Evolutionary conservation across 2,329 filamentous ascomycete species (phyloP), one percentile per base, ranked within the genome.

Genomic region (Ploettnerulaceae sp.): DNA sequence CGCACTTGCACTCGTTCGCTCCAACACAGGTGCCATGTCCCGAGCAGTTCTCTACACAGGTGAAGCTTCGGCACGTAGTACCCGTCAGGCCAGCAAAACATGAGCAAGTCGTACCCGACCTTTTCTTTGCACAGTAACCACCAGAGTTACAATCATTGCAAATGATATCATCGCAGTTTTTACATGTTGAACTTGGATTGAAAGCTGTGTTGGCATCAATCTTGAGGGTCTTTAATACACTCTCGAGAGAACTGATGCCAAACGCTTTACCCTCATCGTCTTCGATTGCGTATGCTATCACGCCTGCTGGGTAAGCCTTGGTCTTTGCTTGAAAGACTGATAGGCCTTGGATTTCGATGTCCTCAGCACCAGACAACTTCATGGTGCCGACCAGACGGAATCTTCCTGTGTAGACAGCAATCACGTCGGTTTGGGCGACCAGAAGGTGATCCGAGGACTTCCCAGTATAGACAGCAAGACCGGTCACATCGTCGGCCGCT

Each of bases 311-410:
- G 14, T 31, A 41, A 17, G 17, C 18, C n/a, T 25, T 26, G 4
- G 38, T 32, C 38, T 21, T 32, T 15, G 26, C 28, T 32, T 41
- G 38, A 5, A 41, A 41, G 3, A 41, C 18, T 24, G 26, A 25
- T 6, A 41, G 18, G 6, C 38, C 38, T 33, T 41, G 26, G 18
- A 33, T 15, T 12, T 41, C 38, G n/a, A 41, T 41, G 14, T 41
- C 38, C 29, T 32, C 38, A 3, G 26, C 26, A 4, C 38, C 38
- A 9, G 38, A 32, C 11, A 41, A 11, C 14, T 41, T 24, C 28
- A 41, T 41, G 26, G 26, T 31, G 11, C 38, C 38, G 12, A 41
- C 38, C 5, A 41, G 38, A 24, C 38, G 38, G 38, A 22, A 32
- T 5, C 28, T 14, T n/a, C 26, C 38, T 5, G 38, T 32, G 28